Conservation (phyloP, 2,329 filamentous ascomycete species). For the Neopestalotiopsis clavispora region DNA sequence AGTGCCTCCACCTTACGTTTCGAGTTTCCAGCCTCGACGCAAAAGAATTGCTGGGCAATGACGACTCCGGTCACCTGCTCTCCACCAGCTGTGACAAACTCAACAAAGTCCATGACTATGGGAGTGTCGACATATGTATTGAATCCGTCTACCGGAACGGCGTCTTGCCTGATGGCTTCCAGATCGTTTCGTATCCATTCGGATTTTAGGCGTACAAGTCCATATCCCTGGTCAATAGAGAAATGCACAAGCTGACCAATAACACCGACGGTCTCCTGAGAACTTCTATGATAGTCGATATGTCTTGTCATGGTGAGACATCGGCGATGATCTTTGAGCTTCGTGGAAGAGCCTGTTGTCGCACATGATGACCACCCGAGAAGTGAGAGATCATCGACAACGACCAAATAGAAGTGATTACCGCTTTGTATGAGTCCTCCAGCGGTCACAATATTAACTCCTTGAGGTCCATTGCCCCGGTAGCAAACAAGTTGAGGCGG, state of each 20-base stretch:
- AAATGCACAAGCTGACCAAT: constrained; percentile 21
- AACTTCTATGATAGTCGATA: constrained; percentile 15
- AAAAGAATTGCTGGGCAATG: constrained; percentile 14
- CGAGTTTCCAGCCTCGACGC: constrained; percentile 12
- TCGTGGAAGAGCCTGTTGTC: constrained; percentile 6
- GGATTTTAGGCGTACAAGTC: constrained; percentile 18
- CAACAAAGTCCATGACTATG: constrained; percentile 22
- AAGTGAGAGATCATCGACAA: constrained; percentile 18
- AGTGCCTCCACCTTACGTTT: constrained; percentile 13
- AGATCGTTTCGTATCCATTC: constrained; percentile 18
- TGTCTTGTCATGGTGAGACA: constrained; percentile 15
- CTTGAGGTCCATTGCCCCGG: constrained; percentile 10
- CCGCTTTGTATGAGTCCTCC: constrained; percentile 21
- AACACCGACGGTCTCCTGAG: constrained; percentile 14
- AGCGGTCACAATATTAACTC: constrained; percentile 19
- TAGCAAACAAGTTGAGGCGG: constrained; percentile 19
- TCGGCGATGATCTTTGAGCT: constrained; percentile 17
- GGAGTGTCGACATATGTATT: constrained; percentile 18
- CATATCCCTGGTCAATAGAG: constrained; percentile 21
- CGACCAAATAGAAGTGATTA: constrained; percentile 20
- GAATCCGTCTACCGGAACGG: constrained; percentile 18
- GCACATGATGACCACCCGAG: constrained; percentile 20
- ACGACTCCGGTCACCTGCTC: constrained; percentile 23
- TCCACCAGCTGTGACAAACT: constrained; percentile 19
- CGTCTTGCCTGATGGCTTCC: constrained; percentile 15